Percentiles rank a stretch among this genome's conserved stretches.
Evolutionary conservation across 257 asterid genomes (phyloP).

Genomic region (Anisodus tanguticus): DNA sequence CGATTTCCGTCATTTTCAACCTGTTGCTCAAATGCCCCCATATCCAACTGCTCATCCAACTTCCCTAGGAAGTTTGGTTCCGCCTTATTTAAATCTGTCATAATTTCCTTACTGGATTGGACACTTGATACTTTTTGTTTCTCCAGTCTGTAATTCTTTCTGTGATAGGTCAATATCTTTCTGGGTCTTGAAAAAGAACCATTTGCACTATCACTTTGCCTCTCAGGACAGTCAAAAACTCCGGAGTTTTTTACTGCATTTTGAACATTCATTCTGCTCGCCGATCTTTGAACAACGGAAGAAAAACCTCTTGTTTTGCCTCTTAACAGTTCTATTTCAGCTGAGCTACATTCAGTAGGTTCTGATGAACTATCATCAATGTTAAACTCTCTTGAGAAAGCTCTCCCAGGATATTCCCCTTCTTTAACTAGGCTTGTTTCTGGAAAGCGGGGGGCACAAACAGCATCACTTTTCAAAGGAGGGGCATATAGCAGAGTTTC

Average conservation of each 20-base stretch:
- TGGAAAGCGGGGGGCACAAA: constrained; percentile 43
- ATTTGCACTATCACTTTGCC: constrained; percentile 40
- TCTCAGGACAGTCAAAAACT: constrained; percentile 68
- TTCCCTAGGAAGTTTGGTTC: constrained; percentile 34
- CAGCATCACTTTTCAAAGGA: constrained; percentile 44
- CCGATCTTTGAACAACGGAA: constrained; percentile 41
- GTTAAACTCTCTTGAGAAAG: constrained; percentile 29
- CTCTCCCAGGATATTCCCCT: constrained; percentile 33
- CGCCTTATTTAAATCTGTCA: neutral
- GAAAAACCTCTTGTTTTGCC: constrained; percentile 29
- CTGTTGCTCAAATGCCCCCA: constrained; percentile 35
- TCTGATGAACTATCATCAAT: constrained; percentile 31
- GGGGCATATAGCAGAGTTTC: constrained; percentile 58
- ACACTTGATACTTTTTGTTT: constrained; percentile 19
- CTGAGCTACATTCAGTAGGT: constrained; percentile 24
- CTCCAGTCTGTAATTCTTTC: constrained; percentile 31
- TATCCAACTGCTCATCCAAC: constrained; percentile 41
- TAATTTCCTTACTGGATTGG: constrained; percentile 7
- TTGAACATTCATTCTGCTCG: constrained; percentile 51
- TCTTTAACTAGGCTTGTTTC: constrained; percentile 36
- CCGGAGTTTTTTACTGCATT: constrained; percentile 37
- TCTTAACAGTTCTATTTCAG: constrained; percentile 27
- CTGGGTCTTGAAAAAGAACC: constrained; percentile 34
- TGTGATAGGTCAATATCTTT: constrained; percentile 35
- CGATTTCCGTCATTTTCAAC: constrained; percentile 40